These are phyloP conservation scores for Prunus armeniaca DNA, from an alignment of 306 rosid genomes.

Conservation along the genomic window DNA sequence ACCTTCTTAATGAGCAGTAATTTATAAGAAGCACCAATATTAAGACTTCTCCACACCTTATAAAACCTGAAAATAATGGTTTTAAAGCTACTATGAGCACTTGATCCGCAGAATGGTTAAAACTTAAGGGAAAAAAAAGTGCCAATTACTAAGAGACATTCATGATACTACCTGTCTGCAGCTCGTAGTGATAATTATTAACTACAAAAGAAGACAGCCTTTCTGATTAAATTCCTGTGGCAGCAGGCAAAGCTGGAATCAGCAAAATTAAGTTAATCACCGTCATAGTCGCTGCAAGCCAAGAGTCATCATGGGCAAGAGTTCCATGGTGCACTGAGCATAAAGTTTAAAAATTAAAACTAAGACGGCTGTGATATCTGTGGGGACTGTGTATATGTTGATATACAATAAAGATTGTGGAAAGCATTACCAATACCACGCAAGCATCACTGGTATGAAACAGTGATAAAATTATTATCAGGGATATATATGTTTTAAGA, in stretches of 20 bases:
- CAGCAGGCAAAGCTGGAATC: neutral
- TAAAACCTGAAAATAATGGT: neutral
- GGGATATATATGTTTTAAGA: too few species aligned
- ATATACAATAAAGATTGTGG: constrained; percentile 34
- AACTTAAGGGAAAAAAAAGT: neutral
- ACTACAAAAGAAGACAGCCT: constrained; percentile 43
- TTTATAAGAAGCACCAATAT: constrained; percentile 23
- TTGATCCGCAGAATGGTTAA: constrained; percentile 36
- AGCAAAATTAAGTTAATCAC: constrained; percentile 20
- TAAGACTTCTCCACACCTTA: too few species aligned
- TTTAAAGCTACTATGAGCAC: too few species aligned
- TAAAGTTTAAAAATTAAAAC: constrained; percentile 54
- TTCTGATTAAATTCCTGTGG: constrained; percentile 9
- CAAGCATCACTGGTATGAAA: constrained; percentile 60
- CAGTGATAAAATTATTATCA: constrained; percentile 10
- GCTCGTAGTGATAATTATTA: constrained; percentile 37
- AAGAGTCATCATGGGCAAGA: constrained; percentile 52
- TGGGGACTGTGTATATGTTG: constrained; percentile 34
- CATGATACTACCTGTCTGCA: constrained; percentile 41
- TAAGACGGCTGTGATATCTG: constrained; percentile 39
- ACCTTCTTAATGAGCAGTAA: constrained; percentile 44
- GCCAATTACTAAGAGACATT: constrained; percentile 40
- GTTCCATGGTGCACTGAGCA: constrained; percentile 52
- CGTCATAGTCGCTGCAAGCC: constrained; percentile 67
- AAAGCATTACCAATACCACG: constrained; percentile 56